Base-by-base conservation (phyloP, 1,139 yeast species). In the Keqinozyma sinolaborantium region DNA sequence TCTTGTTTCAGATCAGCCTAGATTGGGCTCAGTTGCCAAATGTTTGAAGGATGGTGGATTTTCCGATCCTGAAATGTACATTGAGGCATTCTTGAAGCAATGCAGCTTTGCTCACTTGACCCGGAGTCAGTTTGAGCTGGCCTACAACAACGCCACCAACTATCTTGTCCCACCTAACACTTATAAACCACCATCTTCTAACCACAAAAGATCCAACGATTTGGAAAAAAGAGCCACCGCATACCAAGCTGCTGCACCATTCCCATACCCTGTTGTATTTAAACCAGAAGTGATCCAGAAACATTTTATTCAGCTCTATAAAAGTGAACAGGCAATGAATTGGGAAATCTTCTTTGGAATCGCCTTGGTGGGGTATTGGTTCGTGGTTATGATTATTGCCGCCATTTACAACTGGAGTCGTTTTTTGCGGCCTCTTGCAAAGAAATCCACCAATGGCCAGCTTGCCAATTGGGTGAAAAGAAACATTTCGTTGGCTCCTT, bases 1-100 rank as follows among this genome's bases (percentile, higher is more conserved):
- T 42, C 47, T 51, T 31, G 42, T 41, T 27, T 40, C 50, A 16
- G 50, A 54, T 40, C 65, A 58, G 37, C 62, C 54, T 11, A 64
- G 66, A 2, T 47, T 61, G 35, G 67, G 67, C 0, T 44, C 66
- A 15, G 58, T 60, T 59, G 57, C 64, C 16, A 45, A 44, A 30
- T 61, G 67, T 38, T 48, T 61, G 30, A 38, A 47, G 20, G 41
- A 44, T 27, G 18, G 24, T 7, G 37, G 28, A 12, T 40, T 41
- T 24, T 14, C 24, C 13, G 14, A 32, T 16, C 35, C 40, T 30
- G 32, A 40, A 4, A 30, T 36, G 5, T 51, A 54, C 12, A 37
- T 52, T 12, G 35, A 43, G 7, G 35, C 42, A 18, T 60, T 57
- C 36, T 35, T 60, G 24, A 13, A 32, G 4, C 40, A 45, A 7